Conservation (phyloP, 1,139 yeast genomes). For the Lodderomyces metapsilosis region DNA sequence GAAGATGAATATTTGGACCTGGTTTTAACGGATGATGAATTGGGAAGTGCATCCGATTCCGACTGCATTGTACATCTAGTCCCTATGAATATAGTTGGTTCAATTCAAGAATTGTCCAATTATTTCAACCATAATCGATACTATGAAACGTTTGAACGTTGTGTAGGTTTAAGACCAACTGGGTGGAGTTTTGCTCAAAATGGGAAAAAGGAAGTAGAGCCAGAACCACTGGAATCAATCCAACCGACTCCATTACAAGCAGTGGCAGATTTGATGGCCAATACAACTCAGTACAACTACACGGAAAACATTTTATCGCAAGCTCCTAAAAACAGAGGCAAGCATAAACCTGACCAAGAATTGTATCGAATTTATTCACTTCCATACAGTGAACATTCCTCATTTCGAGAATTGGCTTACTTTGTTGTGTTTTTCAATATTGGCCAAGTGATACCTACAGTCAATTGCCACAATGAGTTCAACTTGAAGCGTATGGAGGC, state of each 20-base stretch:
- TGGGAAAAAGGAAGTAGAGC: slow-evolving; percentile 2
- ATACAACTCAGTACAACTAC: slow-evolving; percentile 25
- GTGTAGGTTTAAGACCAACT: slow-evolving; percentile 73
- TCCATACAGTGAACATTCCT: slow-evolving; percentile 94
- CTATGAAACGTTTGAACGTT: slow-evolving; percentile 47
- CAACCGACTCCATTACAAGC: slow-evolving; percentile 10
- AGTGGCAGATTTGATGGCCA: slow-evolving; percentile 18
- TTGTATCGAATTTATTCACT: slow-evolving; percentile 54
- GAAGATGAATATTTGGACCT: slow-evolving; percentile 31
- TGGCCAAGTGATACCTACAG: slow-evolving; percentile 73
- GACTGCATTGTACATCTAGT: slow-evolving; percentile 69
- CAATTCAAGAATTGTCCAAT: slow-evolving; percentile 35
- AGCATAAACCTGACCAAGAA: slow-evolving; percentile 24
- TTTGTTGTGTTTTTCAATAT: slow-evolving; percentile 57
- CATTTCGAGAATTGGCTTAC: slow-evolving; percentile 71
- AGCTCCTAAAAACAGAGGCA: slow-evolving; percentile 18
- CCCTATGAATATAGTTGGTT: slow-evolving; percentile 52
- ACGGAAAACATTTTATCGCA: slow-evolving; percentile 34
- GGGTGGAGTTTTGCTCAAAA: slow-evolving; percentile 69
- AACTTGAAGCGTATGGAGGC: slow-evolving; percentile 38
- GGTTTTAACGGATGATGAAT: slow-evolving; percentile 31
- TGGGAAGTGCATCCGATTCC: slow-evolving; percentile 35
- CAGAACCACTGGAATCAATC: slow-evolving; percentile 4
- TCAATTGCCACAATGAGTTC: slow-evolving; percentile 48
- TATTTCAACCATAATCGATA: slow-evolving; percentile 54